Base-by-base conservation (phyloP, 2,329 filamentous ascomycete species). In the Hymenoscyphus albidus region DNA sequence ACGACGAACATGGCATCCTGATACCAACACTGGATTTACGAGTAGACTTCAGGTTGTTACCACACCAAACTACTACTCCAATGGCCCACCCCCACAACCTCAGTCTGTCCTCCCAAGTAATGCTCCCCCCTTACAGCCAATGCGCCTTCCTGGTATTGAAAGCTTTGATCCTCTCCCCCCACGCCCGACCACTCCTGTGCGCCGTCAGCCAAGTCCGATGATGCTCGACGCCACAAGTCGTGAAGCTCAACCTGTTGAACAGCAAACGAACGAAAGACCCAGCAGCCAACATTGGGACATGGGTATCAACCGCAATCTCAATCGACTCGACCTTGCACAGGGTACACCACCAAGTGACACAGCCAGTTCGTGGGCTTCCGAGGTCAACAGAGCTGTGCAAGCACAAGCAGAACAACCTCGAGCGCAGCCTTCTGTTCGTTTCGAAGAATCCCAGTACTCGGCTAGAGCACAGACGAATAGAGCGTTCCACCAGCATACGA, bases 1-100 rank as follows among this genome's bases (percentile, higher is more conserved):
- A 68, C 83, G 93, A 67, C 85, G 93, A 62, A 97, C 93, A 2
- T 97, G 93, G 93, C 93, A 97, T 77, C 91, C 92, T 0, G 91
- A 92, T 67, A 90, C 87, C 12, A 83, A 85, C 16, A 84, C 83
- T 68, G 87, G 64, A 42, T 72, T 68, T 44, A 68, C 86, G 14
- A 93, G 91, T 76, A 85, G 89, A 16, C 77, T 96, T 62, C 91
- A 86, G 71, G 90, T 91, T 68, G 90, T 92, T 48, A 86, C 91
- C 67, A 92, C 87, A 5, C 87, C 90, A 72, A 86, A 76, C 74
- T 86, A 80, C 68, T 83, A 79, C 77, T 85, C 78, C 74, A 62
- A 61, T 16, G 70, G 69, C 2, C 68, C 68, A n/a, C 68, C 68
- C 40, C 70, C 71, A 54, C 70, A 71, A 61, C 69, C 67, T 5